A percentile compares a stretch with the other conserved stretches of the same genome.
phyloP scores from a whole-genome alignment of 2,329 filamentous ascomycete genomes.

The Claviceps spartinae region DNA sequence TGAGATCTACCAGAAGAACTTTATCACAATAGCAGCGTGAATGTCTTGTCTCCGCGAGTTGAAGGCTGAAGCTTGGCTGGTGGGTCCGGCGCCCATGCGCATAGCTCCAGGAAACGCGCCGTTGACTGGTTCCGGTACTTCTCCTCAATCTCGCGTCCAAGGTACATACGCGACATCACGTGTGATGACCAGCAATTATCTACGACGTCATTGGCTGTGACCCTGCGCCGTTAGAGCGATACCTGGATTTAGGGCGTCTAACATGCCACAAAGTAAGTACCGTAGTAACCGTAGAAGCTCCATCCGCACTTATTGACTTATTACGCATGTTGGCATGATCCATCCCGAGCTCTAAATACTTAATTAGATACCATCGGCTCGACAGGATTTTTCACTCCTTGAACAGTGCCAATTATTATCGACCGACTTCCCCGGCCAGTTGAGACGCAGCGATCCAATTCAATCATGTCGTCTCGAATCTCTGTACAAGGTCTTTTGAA shows the following conservation, averaged over 20 bases:
- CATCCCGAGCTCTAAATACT: not conserved
- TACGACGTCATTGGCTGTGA: constrained; percentile 14
- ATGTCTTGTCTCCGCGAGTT: not conserved
- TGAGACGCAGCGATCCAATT: not conserved
- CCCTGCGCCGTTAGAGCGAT: constrained; percentile 1
- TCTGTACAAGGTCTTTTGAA: constrained; percentile 18
- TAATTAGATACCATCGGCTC: constrained; percentile 3
- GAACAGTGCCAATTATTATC: not conserved
- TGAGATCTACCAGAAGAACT: not conserved
- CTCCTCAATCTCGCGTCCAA: constrained; percentile 6
- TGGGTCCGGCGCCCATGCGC: no score
- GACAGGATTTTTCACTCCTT: not conserved
- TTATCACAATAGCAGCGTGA: not conserved
- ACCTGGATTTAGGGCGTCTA: not conserved
- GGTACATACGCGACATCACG: constrained; percentile 18
- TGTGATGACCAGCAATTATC: constrained; percentile 12
- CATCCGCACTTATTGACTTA: not conserved
- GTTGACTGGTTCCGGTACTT: not conserved
- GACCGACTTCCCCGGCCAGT: not conserved
- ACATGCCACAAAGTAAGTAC: not conserved
- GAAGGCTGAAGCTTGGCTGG: no score
- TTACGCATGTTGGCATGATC: constrained; percentile 4
- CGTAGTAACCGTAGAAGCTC: not conserved
- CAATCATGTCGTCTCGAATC: constrained; percentile 19
- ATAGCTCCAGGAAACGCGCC: not conserved